Evolutionary conservation across 2,329 filamentous ascomycete species (phyloP).

Genomic region (Colletotrichum ledebouriae): DNA sequence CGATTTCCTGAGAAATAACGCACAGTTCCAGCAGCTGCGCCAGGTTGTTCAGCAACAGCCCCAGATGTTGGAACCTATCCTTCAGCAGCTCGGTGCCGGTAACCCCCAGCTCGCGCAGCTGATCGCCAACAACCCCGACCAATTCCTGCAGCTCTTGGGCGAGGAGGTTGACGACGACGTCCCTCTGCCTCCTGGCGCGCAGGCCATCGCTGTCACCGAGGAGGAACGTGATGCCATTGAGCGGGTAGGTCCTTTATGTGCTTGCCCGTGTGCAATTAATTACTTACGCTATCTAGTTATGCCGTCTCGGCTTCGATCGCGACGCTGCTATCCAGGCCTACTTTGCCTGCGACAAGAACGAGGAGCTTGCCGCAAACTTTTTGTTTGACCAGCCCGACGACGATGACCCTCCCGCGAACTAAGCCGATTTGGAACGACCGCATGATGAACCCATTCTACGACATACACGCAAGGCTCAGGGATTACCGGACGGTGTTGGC

Average conservation of each 20-base stretch:
- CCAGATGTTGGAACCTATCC: slow-evolving; percentile 97
- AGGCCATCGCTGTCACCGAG: slow-evolving; percentile 91
- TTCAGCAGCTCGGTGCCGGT: slow-evolving; percentile 94
- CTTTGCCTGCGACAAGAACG: slow-evolving; percentile 99
- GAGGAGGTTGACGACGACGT: slow-evolving; percentile 90
- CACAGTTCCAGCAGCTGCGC: slow-evolving; percentile 97
- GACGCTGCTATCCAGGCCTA: slow-evolving; percentile 97
- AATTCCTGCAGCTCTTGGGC: slow-evolving; percentile 90
- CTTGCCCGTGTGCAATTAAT: slow-evolving; percentile 1
- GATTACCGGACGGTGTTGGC: slow-evolving; percentile 38
- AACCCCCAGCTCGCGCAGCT: slow-evolving; percentile 95
- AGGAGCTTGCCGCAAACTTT: slow-evolving; percentile 98
- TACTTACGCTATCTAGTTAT: slow-evolving; percentile 70
- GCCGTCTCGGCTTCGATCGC: slow-evolving; percentile 91
- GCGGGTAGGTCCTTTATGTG: slow-evolving; percentile 70
- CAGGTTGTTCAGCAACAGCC: slow-evolving; percentile 98
- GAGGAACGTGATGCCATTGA: slow-evolving; percentile 98
- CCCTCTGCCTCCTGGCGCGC: slow-evolving; percentile 86
- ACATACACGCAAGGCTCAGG: slow-evolving; percentile 40
- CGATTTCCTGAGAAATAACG: slow-evolving; percentile 94
- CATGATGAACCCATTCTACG: slow-evolving; percentile 38
- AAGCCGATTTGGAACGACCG: slow-evolving; percentile 45
- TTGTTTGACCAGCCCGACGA: slow-evolving; percentile 97
- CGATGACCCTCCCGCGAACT: slow-evolving; percentile 69
- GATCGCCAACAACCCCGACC: slow-evolving; percentile 91